phyloP scores from a whole-genome alignment of 1,139 yeast genomes.

The Candida pseudoviswanathii region DNA sequence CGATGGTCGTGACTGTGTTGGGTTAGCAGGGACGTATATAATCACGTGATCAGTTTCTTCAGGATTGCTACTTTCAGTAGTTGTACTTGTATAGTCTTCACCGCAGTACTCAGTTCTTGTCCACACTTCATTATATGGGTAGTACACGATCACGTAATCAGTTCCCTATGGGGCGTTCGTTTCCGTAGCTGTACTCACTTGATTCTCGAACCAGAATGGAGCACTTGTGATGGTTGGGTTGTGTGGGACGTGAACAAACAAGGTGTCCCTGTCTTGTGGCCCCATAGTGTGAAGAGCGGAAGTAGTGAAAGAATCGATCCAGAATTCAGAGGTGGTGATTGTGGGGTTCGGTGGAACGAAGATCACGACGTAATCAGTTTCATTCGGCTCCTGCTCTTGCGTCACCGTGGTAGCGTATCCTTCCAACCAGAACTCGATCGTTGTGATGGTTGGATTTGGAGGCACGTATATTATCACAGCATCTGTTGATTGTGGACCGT shows the following conservation, averaged over 20 bases:
- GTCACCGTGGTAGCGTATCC: not conserved
- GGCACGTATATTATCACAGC: conserved; percentile 15
- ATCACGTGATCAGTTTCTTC: conserved; percentile 20
- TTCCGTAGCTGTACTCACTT: not conserved
- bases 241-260: conserved; percentile 18
- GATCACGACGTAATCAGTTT: too few species aligned
- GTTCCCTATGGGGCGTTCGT: not conserved
- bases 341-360: conserved; percentile 14
- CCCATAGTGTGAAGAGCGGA: conserved; percentile 13
- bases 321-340: conserved; percentile 16
- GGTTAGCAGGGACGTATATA: conserved; percentile 18
- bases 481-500: conserved; percentile 1
- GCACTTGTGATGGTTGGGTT: conserved; percentile 11
- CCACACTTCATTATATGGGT: conserved; percentile 17
- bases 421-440: conserved; percentile 12
- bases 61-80: conserved; percentile 11
- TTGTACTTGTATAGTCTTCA: conserved; percentile 8
- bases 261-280: conserved; percentile 16
- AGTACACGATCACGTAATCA: conserved; percentile 10
- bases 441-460: conserved; percentile 14
- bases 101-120: conserved; percentile 12
- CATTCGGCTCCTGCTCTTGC: too few species aligned
- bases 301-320: conserved; percentile 7
- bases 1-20: conserved; percentile 8
- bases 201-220: conserved; percentile 11